Evolutionary conservation across 2,329 filamentous ascomycete genomes (phyloP), one percentile per base, ranked within the genome.

Genomic region (Fusarium musae): DNA sequence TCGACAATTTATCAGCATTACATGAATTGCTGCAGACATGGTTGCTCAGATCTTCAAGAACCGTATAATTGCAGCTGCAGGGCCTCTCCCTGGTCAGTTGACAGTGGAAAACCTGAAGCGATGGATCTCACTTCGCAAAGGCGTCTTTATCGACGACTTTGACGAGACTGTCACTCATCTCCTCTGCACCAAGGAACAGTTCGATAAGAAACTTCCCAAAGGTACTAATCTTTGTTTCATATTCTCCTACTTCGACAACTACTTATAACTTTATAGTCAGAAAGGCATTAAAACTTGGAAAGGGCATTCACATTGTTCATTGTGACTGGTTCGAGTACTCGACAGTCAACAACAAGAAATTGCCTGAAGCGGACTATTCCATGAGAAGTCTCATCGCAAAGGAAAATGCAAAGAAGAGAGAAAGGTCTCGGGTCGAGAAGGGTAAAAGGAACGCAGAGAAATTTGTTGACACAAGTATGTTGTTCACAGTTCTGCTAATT

Each of bases 121-220:
- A 43, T 97, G 93, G 93, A 86, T 93, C 15, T 83, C 84, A 8
- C 78, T 84, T 8, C 89, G 92, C 65, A 90, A 89, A 11, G 94
- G 93, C 3, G 80, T 64, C 3, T 92, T 90, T 78, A 82, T 83
- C 0, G 79, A 83, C 2, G 82, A 85, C 1, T 81, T 94, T 23
- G 85, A 84, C 32, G 79, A 84, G 0, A 76, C 83, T 0, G 89
- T 92, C 15, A 97, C 94, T 0, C 94, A 97, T 81, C 83, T 97
- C 0, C 86, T 97, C 28, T 89, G 90, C 60, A 90, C 89, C 0
- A 84, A 87, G 56, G 86, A 90, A 39, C 88, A 91, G 21, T 95
- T 90, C 80, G 86, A 87, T 69, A 81, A 84, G 26, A 80, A 71
- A 36, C 77, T 79, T 11, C 77, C 84, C 2, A 79, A 80, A 66